Base-by-base conservation (phyloP, 2,329 filamentous ascomycete species). In the Epichloe uncinata region DNA sequence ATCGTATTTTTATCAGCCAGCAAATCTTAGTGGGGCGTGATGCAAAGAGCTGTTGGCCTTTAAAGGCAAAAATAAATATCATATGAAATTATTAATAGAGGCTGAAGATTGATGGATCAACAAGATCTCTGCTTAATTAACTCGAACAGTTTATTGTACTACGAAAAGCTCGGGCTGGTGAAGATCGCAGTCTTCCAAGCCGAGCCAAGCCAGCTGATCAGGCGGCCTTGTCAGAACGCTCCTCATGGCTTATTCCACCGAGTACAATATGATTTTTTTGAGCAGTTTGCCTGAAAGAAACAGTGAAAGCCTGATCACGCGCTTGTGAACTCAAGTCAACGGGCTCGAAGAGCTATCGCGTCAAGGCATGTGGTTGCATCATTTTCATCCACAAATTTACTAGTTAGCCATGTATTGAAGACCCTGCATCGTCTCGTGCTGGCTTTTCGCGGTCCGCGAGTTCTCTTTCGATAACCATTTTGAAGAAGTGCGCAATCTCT, bases 401-500 rank as follows among this genome's bases (percentile, higher is more conserved):
- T 5, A 20, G n/a, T 36, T 48, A 34, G 20, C 33, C 40, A 38
- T 38, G 26, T 15, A 50, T 26, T 26, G 38, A 48, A 18, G 33
- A 9, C 15, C 34, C n/a, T 20, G 42, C 16, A 37, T 48, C 30
- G 30, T 40, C 34, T 49, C 12, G 11, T 22, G 36, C 42, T 40
- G 26, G 20, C 16, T 36, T 15, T 30, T 47, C 35, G 20, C 37
- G 15, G 12, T 18, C 18, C 6, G 15, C 16, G 16, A 18, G 12
- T 35, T 74, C 72, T 16, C 74, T 66, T 55, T 76, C 73, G 1
- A 78, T 59, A 47, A 73, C 70, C 13, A 70, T 65, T 56, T 73
- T 73, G 66, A 79, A 80, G 57, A 80, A 79, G 37, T 71, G 68
- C 2, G 72, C 66, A 47, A 77, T 68, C 58, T 78, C 72, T 1